Base-by-base conservation (phyloP, 768 basidiomycete species). In the Tremella mesenterica region DNA sequence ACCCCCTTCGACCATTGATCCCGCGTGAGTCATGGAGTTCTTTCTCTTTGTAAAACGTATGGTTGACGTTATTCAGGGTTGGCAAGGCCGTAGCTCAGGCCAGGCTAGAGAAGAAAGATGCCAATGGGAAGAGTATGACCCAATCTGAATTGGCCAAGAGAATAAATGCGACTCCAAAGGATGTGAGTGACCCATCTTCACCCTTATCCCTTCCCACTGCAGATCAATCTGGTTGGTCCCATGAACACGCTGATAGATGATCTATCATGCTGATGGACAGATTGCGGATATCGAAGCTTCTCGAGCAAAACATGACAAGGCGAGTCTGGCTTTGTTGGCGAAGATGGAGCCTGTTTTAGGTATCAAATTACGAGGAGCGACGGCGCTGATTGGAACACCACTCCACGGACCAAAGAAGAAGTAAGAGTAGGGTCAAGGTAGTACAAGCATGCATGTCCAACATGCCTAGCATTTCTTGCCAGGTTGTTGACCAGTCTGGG, bases 61-160 rank as follows among this genome's bases (percentile, higher is more conserved):
- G 28, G 4, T 8, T 10, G 20, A 27, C 13, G 16, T 45, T 20
- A 29, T 7, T 6, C 39, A 67, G 63, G 9, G 68, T 74, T 31
- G 61, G 65, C 57, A 65, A 88, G 82, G 87, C 90, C 2, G 88
- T 96, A 60, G 83, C 86, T 73, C 77, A 79, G 14, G 87, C 83
- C 38, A 85, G 92, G 52, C 76, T 79, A 76, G 88, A 84, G 23
- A 79, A 83, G 71, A 79, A 84, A 61, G 67, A 70, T 55, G 59
- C 68, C 5, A 69, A 71, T 25, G 73, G 73, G 38, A 75, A 75
- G 66, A 59, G 58, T 5, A 73, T 91, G 48, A 84, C 89, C 9
- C 92, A 96, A 75, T 93, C 92, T 75, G 90, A 93, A 45, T 76
- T 93, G 33, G 92, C 91, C 10, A 83, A 85, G 69, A 88, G 88